These are phyloP conservation scores for Umbellularia californica DNA, from an alignment of 164 flowering plant genomes.

Conservation along the genomic window DNA sequence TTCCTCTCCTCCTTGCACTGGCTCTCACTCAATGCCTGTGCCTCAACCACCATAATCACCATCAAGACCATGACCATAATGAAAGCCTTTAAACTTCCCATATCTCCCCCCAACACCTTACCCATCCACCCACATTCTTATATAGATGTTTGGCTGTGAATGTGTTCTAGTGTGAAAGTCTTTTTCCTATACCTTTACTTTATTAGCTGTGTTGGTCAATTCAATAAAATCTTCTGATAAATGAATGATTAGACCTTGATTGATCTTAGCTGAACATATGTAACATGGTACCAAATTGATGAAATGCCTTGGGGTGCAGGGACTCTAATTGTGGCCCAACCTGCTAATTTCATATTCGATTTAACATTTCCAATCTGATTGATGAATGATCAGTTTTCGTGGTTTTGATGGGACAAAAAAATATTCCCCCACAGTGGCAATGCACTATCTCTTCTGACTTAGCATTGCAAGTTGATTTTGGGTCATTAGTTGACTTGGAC, in stretches of 20 bases:
- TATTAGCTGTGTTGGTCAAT: not conserved
- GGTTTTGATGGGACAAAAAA: no score
- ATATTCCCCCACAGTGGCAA: no score
- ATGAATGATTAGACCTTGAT: not conserved
- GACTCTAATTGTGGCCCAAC: no score
- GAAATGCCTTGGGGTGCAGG: no score
- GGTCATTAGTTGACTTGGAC: no score
- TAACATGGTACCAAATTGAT: no score
- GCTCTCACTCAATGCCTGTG: conserved; percentile 3
- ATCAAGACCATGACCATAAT: not conserved
- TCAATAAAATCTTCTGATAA: not conserved
- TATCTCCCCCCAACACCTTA: not conserved
- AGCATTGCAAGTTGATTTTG: no score
- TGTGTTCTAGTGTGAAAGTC: not conserved
- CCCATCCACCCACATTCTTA: not conserved
- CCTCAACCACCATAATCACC: not conserved
- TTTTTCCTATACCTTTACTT: not conserved
- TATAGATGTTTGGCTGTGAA: not conserved
- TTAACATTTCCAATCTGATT: no score
- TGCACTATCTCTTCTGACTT: no score
- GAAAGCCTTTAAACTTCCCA: not conserved
- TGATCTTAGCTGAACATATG: no score
- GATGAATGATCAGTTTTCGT: no score
- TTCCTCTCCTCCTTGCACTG: conserved; percentile 17
- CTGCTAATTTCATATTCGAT: no score